Evolutionary conservation across 352 stramenopile genomes (phyloP).

Genomic region (Pythium brachiatum): DNA sequence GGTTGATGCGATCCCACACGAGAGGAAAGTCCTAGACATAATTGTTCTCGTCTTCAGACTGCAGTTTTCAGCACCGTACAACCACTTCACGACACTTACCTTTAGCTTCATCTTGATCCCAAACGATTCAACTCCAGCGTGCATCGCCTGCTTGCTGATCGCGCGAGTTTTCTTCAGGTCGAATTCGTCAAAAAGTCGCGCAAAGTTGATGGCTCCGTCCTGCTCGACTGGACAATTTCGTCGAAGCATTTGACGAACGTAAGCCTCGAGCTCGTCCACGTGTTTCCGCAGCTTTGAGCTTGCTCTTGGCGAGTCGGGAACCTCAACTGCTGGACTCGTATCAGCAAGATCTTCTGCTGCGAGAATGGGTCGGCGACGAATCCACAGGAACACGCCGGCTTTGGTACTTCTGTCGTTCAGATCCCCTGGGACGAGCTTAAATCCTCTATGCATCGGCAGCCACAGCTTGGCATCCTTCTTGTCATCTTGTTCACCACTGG

Average conservation of each 20-base stretch:
- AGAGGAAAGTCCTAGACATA: constrained; percentile 48
- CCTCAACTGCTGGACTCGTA: constrained; percentile 29
- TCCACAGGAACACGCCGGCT: constrained; percentile 64
- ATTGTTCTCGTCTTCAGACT: neutral
- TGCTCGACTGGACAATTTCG: constrained; percentile 75
- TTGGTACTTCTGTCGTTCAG: constrained; percentile 64
- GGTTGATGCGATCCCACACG: constrained; percentile 75
- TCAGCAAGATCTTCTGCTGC: constrained; percentile 56
- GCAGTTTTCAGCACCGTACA: too few relatives aligned
- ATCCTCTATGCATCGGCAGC: constrained; percentile 66
- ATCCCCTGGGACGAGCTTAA: constrained; percentile 67
- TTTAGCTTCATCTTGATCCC: constrained; percentile 78
- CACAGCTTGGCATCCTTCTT: constrained; percentile 62
- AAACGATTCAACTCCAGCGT: constrained; percentile 57
- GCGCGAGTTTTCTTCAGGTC: constrained; percentile 61
- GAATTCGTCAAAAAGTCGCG: constrained; percentile 72
- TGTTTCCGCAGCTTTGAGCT: constrained; percentile 44
- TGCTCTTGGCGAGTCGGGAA: constrained; percentile 39
- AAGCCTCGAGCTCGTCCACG: constrained; percentile 62
- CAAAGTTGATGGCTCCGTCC: constrained; percentile 73
- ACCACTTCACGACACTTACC: too few relatives aligned
- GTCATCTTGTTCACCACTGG: constrained; percentile 61
- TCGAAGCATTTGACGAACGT: constrained; percentile 66
- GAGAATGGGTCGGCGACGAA: constrained; percentile 38
- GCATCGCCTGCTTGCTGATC: constrained; percentile 44